These are phyloP conservation scores for Medicago ruthenica DNA, from an alignment of 306 rosid species.

Conservation along the genomic window DNA sequence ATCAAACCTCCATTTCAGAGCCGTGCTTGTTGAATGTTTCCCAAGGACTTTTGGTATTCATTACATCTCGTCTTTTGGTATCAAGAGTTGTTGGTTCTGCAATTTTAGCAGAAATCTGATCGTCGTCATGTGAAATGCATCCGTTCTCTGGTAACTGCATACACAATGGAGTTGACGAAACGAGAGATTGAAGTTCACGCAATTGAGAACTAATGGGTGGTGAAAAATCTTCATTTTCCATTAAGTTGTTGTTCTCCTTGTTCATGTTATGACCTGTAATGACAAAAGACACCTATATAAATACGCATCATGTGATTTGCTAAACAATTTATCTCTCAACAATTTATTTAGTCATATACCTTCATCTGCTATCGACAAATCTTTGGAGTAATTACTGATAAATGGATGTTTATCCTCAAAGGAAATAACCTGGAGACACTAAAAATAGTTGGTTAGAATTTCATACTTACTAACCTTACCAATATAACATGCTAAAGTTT, in stretches of 20 bases:
- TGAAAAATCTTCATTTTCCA: constrained; percentile 48
- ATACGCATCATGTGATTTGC: constrained; percentile 3
- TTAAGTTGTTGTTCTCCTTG: constrained; percentile 52
- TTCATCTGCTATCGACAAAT: constrained; percentile 46
- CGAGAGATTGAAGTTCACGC: constrained; percentile 64
- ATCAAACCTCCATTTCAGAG: constrained; percentile 75
- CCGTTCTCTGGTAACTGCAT: constrained; percentile 42
- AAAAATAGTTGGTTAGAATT: neutral
- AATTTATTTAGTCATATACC: constrained; percentile 50
- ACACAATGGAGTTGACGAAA: constrained; percentile 53
- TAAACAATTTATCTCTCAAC: constrained; percentile 12
- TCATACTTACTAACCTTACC: neutral
- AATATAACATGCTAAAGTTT: neutral
- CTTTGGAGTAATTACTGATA: constrained; percentile 28
- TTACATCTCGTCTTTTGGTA: constrained; percentile 44
- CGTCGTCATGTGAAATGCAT: constrained; percentile 41
- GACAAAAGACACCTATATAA: neutral
- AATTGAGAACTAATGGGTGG: constrained; percentile 81
- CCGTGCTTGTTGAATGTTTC: constrained; percentile 53
- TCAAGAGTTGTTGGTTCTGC: constrained; percentile 70
- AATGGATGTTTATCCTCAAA: constrained; percentile 44
- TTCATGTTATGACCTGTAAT: constrained; percentile 50
- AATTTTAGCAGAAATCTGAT: constrained; percentile 46
- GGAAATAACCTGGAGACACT: constrained; percentile 48
- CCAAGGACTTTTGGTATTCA: constrained; percentile 71